phyloP scores from a whole-genome alignment of 441 rosid genomes.

The Syzygium malaccense region DNA sequence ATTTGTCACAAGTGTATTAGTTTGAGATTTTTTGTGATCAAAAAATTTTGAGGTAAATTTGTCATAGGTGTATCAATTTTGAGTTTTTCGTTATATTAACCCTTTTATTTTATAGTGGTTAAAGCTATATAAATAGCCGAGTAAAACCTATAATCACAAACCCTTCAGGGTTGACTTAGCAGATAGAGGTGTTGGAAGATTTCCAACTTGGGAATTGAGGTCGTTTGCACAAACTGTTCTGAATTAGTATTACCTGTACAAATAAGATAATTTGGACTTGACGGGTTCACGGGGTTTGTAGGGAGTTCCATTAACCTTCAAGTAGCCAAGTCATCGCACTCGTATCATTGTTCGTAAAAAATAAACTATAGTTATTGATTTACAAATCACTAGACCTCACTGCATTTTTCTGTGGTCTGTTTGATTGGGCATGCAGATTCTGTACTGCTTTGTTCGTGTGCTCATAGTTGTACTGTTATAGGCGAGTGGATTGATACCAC shows the following conservation, averaged over 20 bases:
- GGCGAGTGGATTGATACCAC: not conserved
- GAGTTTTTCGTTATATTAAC: too few species aligned
- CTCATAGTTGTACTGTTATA: not conserved
- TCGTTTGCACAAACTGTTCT: not conserved
- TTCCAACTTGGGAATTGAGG: not conserved
- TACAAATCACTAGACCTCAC: not conserved
- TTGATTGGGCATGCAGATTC: not conserved
- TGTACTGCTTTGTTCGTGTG: not conserved
- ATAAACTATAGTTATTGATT: not conserved
- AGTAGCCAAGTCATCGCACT: not conserved
- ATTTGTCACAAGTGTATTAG: too few species aligned
- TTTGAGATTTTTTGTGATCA: too few species aligned
- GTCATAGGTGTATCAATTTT: too few species aligned
- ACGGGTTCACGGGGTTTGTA: not conserved
- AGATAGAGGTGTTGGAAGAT: not conserved
- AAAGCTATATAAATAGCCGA: not conserved
- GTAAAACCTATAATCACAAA: not conserved
- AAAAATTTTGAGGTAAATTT: too few species aligned
- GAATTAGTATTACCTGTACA: not conserved
- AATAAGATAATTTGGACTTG: not conserved
- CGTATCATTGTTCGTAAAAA: not conserved
- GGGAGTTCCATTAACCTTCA: not conserved
- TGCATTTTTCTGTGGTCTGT: not conserved
- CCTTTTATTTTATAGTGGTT: not conserved
- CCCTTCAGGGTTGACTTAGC: not conserved